Percentiles rank a stretch among this genome's conserved stretches.
Conservation (phyloP, 139 green algal genomes). For the Volvox africanus region DNA sequence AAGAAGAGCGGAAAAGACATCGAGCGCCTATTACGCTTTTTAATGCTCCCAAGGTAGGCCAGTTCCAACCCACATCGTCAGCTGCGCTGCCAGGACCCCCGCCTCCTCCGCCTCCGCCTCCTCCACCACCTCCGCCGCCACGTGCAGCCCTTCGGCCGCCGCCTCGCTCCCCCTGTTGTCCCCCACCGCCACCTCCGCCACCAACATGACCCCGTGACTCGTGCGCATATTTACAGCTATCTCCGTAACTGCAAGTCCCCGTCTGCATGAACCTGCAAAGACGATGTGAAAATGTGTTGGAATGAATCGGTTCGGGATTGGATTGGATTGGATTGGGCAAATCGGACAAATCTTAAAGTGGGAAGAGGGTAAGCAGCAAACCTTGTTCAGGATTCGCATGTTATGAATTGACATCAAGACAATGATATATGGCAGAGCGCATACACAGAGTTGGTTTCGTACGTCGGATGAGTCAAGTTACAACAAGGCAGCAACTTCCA, state of each 20-base stretch:
- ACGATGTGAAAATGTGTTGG: background rate
- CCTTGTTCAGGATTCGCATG: background rate
- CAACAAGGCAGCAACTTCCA: too few relatives aligned
- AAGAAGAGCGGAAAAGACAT: too few relatives aligned
- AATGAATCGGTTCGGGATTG: too few relatives aligned
- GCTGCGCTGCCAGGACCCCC: background rate
- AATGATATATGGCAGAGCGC: background rate
- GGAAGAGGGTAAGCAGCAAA: too few relatives aligned
- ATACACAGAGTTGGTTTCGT: background rate
- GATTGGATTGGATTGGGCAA: background rate
- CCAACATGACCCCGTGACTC: background rate
- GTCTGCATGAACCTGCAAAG: background rate
- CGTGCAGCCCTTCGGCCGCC: background rate
- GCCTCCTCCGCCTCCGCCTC: background rate
- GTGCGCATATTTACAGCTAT: conserved; percentile 66
- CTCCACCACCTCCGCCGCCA: background rate
- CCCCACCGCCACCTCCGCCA: background rate
- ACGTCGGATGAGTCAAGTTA: background rate
- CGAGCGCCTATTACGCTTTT: background rate
- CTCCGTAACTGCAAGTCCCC: conserved; percentile 23
- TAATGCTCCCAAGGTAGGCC: too few relatives aligned
- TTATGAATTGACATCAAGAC: background rate
- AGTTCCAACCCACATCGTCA: background rate
- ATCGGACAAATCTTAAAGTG: background rate
- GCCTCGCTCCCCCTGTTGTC: background rate